Percentiles rank a stretch among this genome's conserved stretches.
phyloP scores from a whole-genome alignment of 2,329 filamentous ascomycete species.

The Epichloe uncinata region DNA sequence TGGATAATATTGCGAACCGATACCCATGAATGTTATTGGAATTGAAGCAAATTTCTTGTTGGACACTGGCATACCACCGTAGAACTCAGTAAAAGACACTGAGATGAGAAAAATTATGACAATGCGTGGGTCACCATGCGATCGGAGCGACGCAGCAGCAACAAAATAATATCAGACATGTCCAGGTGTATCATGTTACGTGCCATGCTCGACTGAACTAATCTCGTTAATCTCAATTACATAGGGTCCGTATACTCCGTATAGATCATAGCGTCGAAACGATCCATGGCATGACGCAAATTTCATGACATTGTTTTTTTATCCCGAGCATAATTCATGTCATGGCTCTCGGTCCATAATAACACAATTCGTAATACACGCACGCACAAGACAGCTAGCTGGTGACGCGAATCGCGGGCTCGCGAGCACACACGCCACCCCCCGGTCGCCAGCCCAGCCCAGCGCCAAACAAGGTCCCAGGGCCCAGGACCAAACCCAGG shows the following conservation, averaged over 20 bases:
- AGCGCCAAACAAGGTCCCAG: neutral
- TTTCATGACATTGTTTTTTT: neutral
- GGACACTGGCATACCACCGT: no score
- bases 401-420: neutral
- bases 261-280: neutral
- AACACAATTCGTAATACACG: neutral
- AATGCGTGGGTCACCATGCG: no score
- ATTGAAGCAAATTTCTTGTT: no score
- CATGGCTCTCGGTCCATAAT: neutral
- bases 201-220: neutral
- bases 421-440: neutral
- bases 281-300: neutral
- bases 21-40: no score
- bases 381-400: neutral
- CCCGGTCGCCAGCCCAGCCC: neutral
- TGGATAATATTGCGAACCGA: no score
- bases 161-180: no score
- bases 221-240: neutral
- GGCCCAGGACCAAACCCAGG: neutral
- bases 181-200: no score
- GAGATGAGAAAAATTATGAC: no score
- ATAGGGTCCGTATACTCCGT: neutral
- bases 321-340: neutral
- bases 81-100: no score
- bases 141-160: no score